Base-by-base conservation (phyloP, 192 early-diverging fungal genomes). In the Umbelopsis sp. region DNA sequence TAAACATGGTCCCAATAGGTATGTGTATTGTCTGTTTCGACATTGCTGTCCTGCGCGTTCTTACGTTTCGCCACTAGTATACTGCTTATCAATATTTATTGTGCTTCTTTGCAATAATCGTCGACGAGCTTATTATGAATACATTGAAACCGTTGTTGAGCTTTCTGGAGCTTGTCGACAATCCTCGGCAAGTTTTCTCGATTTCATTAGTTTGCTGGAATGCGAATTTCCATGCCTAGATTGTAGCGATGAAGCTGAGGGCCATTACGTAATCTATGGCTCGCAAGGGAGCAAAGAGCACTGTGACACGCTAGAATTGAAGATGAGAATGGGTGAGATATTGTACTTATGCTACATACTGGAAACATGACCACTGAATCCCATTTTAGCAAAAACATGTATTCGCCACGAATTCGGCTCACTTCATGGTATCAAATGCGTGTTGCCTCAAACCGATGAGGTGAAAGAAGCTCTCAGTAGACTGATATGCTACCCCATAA, bases 141-240 rank as follows among this genome's bases (percentile, higher is more conserved):
- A 35, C 18, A 16, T 61, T 18, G 55, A 61, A 61, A 61, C 55
- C 13, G 16, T 61, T 18, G 18, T 25, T 25, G 55, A 61, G 16
- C 55, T 61, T 5, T 61, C 55, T 15, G 55, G 55, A 35, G 55
- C 55, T 61, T 61, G 55, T 35, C 55, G 55, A 25, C 55, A 61
- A 61, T 61, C 55, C 2, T 61, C 55, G 4, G 55, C 18, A 27
- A 61, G 55, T 25, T 35, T 61, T 61, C 25, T 61, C 16, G 55
- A 61, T 15, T 61, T 61, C 12, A 4, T 61, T 16, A 5, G 25
- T 6, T 25, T 61, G 55, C 9, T 61, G 5, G 55, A 61, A 30
- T 61, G 23, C 18, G 55, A 61, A 4, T 61, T 61, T n/a, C 16
- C 30, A 22, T 10, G 10, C 10, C 6, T 41, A 41, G 37, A 41